phyloP scores from a whole-genome alignment of 331 rosid genomes.

The Dryas integrifolia region DNA sequence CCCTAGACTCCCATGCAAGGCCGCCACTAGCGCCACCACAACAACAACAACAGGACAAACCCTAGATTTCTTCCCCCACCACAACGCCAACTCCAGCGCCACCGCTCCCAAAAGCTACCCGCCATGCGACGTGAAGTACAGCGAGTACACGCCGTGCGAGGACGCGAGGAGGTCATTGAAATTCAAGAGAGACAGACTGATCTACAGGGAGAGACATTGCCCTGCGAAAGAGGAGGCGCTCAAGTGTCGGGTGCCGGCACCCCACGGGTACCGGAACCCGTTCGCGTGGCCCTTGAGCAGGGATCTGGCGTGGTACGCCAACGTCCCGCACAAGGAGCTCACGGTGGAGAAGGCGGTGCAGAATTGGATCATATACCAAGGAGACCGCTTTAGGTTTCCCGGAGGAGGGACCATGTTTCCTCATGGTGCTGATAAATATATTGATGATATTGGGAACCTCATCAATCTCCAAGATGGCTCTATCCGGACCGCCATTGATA shows the following conservation, averaged over 20 bases:
- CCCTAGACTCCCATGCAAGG: constrained; percentile 21
- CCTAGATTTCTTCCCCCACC: constrained; percentile 23
- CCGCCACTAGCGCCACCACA: neutral
- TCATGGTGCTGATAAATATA: constrained; percentile 79
- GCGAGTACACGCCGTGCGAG: constrained; percentile 88
- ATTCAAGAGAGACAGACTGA: constrained; percentile 42
- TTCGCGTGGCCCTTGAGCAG: constrained; percentile 76
- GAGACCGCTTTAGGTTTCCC: constrained; percentile 61
- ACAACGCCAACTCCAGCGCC: constrained; percentile 5
- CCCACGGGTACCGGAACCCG: constrained; percentile 58
- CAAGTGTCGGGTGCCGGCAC: constrained; percentile 73
- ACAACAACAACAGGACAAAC: neutral
- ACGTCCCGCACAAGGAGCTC: constrained; percentile 72
- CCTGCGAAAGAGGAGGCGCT: constrained; percentile 40
- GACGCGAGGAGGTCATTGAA: constrained; percentile 45
- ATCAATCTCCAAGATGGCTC: constrained; percentile 56
- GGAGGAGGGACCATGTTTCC: constrained; percentile 96
- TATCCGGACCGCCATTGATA: constrained; percentile 77
- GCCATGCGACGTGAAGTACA: constrained; percentile 35
- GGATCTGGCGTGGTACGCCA: constrained; percentile 73
- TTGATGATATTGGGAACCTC: constrained; percentile 58
- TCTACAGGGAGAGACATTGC: constrained; percentile 78
- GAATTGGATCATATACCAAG: constrained; percentile 77
- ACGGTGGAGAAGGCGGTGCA: constrained; percentile 90
- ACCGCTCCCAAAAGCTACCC: constrained; percentile 32